A percentile compares a stretch with the other conserved stretches of the same genome.
Evolutionary conservation across 306 rosid species (phyloP).

Genomic region (Sindora glabra): DNA sequence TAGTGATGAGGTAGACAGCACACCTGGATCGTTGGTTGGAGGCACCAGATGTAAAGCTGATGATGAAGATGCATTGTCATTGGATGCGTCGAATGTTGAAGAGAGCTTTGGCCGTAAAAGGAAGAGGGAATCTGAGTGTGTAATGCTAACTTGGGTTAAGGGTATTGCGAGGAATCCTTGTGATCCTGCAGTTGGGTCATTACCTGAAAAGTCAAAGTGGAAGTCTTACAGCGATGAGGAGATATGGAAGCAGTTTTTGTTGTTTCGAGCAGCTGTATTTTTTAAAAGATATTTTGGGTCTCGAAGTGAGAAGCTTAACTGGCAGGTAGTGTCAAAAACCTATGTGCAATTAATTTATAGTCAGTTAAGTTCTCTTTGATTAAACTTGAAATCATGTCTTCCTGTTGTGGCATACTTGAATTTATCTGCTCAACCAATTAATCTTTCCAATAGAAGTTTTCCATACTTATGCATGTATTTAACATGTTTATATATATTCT

Average conservation of each 20-base stretch:
- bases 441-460: neutral
- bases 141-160: conserved; percentile 49
- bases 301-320: conserved; percentile 29
- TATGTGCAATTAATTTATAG: too few species aligned
- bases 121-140: conserved; percentile 32
- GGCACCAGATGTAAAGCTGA: conserved; percentile 4
- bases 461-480: neutral
- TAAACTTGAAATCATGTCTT: neutral
- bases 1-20: conserved; percentile 11
- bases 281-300: conserved; percentile 28
- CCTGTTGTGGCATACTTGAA: conserved; percentile 2
- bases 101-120: conserved; percentile 23
- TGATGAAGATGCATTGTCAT: conserved; percentile 19
- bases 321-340: too few species aligned
- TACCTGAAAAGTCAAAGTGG: conserved; percentile 62
- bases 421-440: neutral
- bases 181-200: conserved; percentile 41
- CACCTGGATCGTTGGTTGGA: conserved; percentile 14
- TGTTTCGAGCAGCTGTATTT: conserved; percentile 47
- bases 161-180: conserved; percentile 50
- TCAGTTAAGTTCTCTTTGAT: too few species aligned
- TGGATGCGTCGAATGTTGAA: conserved; percentile 19
- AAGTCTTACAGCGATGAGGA: conserved; percentile 33
- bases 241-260: conserved; percentile 60
- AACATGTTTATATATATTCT: conserved; percentile 1